A percentile compares a stretch with the other conserved stretches of the same genome.
phyloP scores from a whole-genome alignment of 352 stramenopile genomes.

The Pythium diclinum region DNA sequence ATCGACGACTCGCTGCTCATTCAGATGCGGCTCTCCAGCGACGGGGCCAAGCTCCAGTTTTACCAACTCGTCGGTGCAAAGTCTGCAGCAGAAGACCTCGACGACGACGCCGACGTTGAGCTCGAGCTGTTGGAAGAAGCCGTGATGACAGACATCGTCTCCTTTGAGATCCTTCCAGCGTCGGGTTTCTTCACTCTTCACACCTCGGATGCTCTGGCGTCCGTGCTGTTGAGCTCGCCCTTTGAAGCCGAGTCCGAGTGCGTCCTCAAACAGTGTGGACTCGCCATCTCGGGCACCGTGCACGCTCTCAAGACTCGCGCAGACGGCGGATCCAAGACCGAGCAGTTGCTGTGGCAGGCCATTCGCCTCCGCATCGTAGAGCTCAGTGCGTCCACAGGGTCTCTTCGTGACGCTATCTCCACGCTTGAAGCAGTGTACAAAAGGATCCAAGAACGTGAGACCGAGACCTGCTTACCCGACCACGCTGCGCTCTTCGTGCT shows the following conservation, averaged over 20 bases:
- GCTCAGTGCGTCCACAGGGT: constrained; percentile 4
- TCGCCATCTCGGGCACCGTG: constrained; percentile 3
- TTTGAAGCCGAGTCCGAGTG: constrained; percentile 19
- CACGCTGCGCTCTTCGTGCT: constrained; percentile 11
- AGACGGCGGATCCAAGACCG: not conserved
- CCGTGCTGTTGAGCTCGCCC: not conserved
- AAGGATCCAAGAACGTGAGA: constrained; percentile 9
- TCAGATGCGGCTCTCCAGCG: constrained; percentile 15
- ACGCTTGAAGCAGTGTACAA: constrained; percentile 12
- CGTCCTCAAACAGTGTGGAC: constrained; percentile 3
- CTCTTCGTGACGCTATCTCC: constrained; percentile 12
- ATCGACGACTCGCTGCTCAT: constrained; percentile 2
- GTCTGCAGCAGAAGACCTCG: not conserved
- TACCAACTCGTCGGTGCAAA: not conserved
- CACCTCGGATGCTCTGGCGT: not conserved
- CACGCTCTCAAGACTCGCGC: constrained; percentile 1
- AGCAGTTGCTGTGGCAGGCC: constrained; percentile 22
- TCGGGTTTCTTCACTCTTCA: not conserved
- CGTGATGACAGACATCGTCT: not conserved
- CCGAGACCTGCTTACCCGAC: constrained; percentile 13
- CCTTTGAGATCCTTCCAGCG: not conserved
- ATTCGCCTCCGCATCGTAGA: constrained; percentile 22
- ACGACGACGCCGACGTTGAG: not conserved
- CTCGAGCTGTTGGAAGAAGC: not conserved
- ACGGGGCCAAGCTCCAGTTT: constrained; percentile 13